These are phyloP conservation scores for Penicillium chermesinum DNA, from an alignment of 495 filamentous ascomycete genomes.

Conservation along the genomic window DNA sequence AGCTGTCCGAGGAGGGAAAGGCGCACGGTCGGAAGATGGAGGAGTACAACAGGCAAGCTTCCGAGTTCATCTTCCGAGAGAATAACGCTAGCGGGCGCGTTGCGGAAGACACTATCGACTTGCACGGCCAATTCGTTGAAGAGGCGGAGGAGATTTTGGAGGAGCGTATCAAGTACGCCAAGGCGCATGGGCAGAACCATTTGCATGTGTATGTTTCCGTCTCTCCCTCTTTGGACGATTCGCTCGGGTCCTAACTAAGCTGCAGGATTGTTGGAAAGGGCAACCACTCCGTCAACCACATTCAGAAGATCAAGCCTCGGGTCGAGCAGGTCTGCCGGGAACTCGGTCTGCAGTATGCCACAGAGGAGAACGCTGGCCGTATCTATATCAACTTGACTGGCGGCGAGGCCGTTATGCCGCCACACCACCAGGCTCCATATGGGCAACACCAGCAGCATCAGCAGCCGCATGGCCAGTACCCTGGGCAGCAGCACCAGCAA, in stretches of 20 bases:
- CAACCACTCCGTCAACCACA: conserved; percentile 71
- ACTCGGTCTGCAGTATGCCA: conserved; percentile 71
- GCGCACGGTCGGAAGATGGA: conserved; percentile 72
- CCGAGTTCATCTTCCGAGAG: conserved; percentile 88
- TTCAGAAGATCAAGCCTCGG: conserved; percentile 87
- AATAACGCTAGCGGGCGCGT: conserved; percentile 75
- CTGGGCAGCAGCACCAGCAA: conserved; percentile 35
- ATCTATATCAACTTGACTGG: conserved; percentile 70
- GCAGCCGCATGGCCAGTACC: conserved; percentile 25
- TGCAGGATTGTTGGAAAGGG: conserved; percentile 85
- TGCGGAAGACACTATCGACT: conserved; percentile 76
- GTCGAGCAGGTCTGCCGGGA: conserved; percentile 82
- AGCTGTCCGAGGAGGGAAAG: conserved; percentile 80
- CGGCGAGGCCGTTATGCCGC: conserved; percentile 53
- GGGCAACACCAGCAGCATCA: conserved; percentile 39
- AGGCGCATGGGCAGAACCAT: conserved; percentile 64
- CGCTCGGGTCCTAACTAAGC: background rate
- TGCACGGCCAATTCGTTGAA: conserved; percentile 89
- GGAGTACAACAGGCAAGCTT: conserved; percentile 79
- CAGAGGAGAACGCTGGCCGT: conserved; percentile 81
- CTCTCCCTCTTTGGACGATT: background rate
- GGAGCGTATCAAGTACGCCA: conserved; percentile 71
- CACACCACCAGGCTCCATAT: conserved; percentile 27
- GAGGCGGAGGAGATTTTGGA: conserved; percentile 90
- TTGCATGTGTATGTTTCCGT: conserved; percentile 57